These are phyloP conservation scores for Nitzschia sp. DNA, from an alignment of 108 stramenopile genomes.

Conservation along the genomic window DNA sequence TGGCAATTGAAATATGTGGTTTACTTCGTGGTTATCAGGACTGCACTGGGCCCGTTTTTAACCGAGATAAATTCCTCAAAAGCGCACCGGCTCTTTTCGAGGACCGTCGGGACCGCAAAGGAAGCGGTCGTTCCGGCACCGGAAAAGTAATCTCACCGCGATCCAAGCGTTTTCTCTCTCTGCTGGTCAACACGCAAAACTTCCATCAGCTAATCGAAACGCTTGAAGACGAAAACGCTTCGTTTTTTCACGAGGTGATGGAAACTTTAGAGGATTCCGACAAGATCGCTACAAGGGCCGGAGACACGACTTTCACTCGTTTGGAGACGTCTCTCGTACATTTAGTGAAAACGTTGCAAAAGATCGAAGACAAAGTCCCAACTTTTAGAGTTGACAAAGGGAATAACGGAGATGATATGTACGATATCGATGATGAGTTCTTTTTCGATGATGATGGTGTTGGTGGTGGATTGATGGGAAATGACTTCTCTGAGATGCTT, in stretches of 20 bases:
- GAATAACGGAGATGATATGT: slow-evolving; percentile 43
- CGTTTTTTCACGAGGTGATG: slow-evolving; percentile 87
- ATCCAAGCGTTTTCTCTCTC: slow-evolving; percentile 78
- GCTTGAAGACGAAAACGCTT: slow-evolving; percentile 51
- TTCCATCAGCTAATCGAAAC: slow-evolving; percentile 80
- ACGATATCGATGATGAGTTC: slow-evolving; percentile 25
- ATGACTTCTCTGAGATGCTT: slow-evolving; percentile 16
- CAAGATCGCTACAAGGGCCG: slow-evolving; percentile 3
- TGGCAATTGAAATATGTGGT: slow-evolving; percentile 81
- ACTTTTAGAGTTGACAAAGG: slow-evolving; percentile 62
- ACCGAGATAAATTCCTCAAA: slow-evolving; percentile 81
- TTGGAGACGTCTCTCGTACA: slow-evolving; percentile 45
- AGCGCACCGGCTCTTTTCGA: slow-evolving; percentile 79
- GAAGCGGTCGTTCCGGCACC: slow-evolving; percentile 14
- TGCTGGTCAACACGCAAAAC: slow-evolving; percentile 81
- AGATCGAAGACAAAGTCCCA: slow-evolving; percentile 77
- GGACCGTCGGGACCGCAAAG: slow-evolving; percentile 44
- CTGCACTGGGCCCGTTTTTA: slow-evolving; percentile 82
- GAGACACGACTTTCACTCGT: slow-evolving; percentile 16
- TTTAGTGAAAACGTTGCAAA: slow-evolving; percentile 59
- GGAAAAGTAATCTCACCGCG: slow-evolving; percentile 61
- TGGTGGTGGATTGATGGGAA: not conserved
- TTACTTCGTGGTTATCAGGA: slow-evolving; percentile 83
- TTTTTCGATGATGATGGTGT: slow-evolving; percentile 17
- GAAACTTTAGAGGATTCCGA: slow-evolving; percentile 36